Conservation (phyloP, 768 basidiomycete species). For the Cyclocybe aegerita region DNA sequence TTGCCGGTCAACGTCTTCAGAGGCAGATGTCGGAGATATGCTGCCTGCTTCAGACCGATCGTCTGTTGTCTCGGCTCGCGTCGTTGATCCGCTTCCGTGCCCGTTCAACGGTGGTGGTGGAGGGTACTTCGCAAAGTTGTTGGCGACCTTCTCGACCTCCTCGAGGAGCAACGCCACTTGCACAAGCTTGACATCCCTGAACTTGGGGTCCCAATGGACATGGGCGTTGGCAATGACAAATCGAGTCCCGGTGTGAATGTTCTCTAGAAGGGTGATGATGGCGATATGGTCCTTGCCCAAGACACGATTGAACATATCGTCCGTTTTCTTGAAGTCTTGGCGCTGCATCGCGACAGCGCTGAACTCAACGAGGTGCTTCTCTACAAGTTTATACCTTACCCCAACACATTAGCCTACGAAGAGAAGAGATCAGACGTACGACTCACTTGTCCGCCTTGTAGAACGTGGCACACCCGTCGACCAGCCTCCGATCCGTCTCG, state of each 20-base stretch:
- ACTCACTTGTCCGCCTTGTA: constrained; percentile 87
- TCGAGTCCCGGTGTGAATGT: constrained; percentile 81
- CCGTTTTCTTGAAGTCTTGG: constrained; percentile 93
- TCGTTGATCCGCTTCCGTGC: constrained; percentile 12
- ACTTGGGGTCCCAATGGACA: constrained; percentile 90
- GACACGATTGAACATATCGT: constrained; percentile 99
- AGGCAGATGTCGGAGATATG: constrained; percentile 6
- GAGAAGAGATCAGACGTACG: constrained; percentile 3
- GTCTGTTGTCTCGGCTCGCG: constrained; percentile 23
- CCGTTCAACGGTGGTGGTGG: constrained; percentile 43
- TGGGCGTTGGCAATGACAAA: constrained; percentile 90
- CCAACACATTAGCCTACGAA: constrained; percentile 11
- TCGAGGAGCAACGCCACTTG: constrained; percentile 92
- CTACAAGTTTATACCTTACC: constrained; percentile 83
- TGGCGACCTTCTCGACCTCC: constrained; percentile 87
- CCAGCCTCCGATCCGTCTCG: constrained; percentile 78
- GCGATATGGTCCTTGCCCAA: constrained; percentile 94
- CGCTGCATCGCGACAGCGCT: constrained; percentile 90
- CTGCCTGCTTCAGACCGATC: constrained; percentile 17
- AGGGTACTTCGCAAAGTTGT: constrained; percentile 83
- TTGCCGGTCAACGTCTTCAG: constrained; percentile 6
- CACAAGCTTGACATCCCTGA: constrained; percentile 95
- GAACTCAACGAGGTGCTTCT: constrained; percentile 93
- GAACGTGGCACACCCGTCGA: constrained; percentile 97
- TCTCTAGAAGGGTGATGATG: constrained; percentile 83